Percentiles rank a stretch among this genome's conserved stretches.
These are phyloP conservation scores for Testicularia cyperi DNA, from an alignment of 1,284 basidiomycete genomes.

Conservation along the genomic window DNA sequence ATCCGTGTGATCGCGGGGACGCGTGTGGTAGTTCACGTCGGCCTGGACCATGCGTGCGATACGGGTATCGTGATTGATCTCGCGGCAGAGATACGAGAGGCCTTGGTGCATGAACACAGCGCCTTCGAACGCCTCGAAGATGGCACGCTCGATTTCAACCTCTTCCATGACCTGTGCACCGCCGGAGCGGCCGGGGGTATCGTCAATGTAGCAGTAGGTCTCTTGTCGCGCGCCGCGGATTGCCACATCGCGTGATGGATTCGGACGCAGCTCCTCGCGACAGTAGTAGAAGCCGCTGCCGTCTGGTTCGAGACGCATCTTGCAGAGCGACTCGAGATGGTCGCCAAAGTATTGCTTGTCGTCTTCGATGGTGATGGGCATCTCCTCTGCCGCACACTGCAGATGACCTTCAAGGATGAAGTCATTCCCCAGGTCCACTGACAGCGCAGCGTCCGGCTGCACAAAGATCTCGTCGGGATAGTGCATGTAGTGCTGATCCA, in stretches of 20 bases:
- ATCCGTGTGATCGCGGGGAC: slow-evolving; percentile 67
- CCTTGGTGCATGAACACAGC: slow-evolving; percentile 62
- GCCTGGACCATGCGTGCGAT: slow-evolving; percentile 72
- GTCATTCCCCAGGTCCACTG: slow-evolving; percentile 74
- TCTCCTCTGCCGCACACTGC: slow-evolving; percentile 83
- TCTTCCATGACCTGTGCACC: slow-evolving; percentile 72
- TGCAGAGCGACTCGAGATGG: slow-evolving; percentile 62
- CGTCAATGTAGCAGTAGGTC: slow-evolving; percentile 74
- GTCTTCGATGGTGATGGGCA: slow-evolving; percentile 70
- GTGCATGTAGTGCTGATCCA: slow-evolving; percentile 77
- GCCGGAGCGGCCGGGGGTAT: slow-evolving; percentile 63
- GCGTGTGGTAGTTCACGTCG: slow-evolving; percentile 81
- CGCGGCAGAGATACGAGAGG: slow-evolving; percentile 67
- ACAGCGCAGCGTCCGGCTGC: slow-evolving; percentile 67
- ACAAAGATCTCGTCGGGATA: slow-evolving; percentile 65
- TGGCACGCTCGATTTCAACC: slow-evolving; percentile 78
- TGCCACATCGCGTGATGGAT: slow-evolving; percentile 70
- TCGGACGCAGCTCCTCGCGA: slow-evolving; percentile 74
- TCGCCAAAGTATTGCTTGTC: slow-evolving; percentile 75
- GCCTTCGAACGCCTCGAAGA: slow-evolving; percentile 74
- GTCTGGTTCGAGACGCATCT: slow-evolving; percentile 68
- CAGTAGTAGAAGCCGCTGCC: slow-evolving; percentile 75
- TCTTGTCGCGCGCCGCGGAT: slow-evolving; percentile 78
- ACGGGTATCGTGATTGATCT: slow-evolving; percentile 77
- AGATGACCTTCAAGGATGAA: slow-evolving; percentile 79